Evolutionary conservation across 2,329 filamentous ascomycete genomes (phyloP).

Genomic region (Colletotrichum melonis): DNA sequence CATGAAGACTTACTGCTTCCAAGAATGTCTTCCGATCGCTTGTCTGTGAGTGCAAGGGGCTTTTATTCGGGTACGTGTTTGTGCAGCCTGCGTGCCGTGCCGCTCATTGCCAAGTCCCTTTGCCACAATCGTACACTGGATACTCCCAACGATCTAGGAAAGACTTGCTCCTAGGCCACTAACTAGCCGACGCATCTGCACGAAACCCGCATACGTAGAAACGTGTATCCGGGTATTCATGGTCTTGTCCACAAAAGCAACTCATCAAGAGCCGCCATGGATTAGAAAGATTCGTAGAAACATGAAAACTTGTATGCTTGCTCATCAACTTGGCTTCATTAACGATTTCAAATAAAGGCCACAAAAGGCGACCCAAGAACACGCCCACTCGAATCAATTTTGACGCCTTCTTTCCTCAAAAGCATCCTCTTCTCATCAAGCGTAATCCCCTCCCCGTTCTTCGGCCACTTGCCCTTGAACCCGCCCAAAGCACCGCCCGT

Average conservation of each 20-base stretch:
- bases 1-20: background rate
- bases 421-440: conserved; percentile 73
- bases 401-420: conserved; percentile 72
- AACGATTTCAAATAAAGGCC: conserved; percentile 47
- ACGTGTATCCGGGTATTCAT: background rate
- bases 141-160: background rate
- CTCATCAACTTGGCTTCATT: background rate
- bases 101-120: background rate
- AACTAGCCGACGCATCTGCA: background rate
- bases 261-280: background rate
- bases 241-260: background rate
- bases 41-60: background rate
- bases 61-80: no score
- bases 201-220: background rate
- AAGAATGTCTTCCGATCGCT: background rate
- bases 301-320: background rate
- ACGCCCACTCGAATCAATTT: conserved; percentile 69
- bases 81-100: background rate
- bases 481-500: conserved; percentile 79
- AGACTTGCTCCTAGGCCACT: background rate
- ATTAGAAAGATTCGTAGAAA: no score
- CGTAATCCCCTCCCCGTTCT: conserved; percentile 72
- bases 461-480: conserved; percentile 95
- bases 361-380: conserved; percentile 68
- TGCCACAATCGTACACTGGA: background rate